These are phyloP conservation scores for Cordyceps militaris DNA, from an alignment of 2,329 filamentous ascomycete species.

Conservation along the genomic window DNA sequence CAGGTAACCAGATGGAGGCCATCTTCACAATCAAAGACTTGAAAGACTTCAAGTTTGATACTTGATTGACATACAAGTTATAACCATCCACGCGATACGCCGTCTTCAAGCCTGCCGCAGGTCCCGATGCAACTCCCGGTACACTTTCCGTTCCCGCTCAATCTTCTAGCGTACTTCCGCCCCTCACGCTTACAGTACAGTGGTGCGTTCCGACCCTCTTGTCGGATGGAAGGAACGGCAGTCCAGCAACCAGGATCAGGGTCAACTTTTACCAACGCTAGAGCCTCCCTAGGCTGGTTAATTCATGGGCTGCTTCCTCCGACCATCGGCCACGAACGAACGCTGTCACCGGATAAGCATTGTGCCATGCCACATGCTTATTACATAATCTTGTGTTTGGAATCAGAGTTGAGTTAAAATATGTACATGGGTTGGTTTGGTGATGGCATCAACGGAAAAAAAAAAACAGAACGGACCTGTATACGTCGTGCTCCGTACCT, in stretches of 20 bases:
- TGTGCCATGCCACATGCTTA: too few relatives aligned
- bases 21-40: background rate
- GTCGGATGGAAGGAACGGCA: conserved; percentile 11
- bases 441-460: too few relatives aligned
- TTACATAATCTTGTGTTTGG: too few relatives aligned
- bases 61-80: background rate
- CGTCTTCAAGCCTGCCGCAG: background rate
- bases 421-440: too few relatives aligned
- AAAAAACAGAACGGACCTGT: too few relatives aligned
- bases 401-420: too few relatives aligned
- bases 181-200: background rate
- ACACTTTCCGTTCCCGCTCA: conserved; percentile 1
- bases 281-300: too few relatives aligned
- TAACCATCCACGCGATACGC: background rate
- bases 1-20: background rate
- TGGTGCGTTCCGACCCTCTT: background rate
- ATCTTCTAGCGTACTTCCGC: conserved; percentile 8
- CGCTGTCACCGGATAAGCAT: too few relatives aligned
- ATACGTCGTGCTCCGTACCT: too few relatives aligned
- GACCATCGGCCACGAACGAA: too few relatives aligned
- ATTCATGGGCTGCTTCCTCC: too few relatives aligned
- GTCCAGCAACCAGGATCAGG: background rate
- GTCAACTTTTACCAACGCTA: too few relatives aligned
- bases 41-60: background rate
- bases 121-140: conserved; percentile 6